Conservation (phyloP, 768 basidiomycete species). For the Agaricus blazei region DNA sequence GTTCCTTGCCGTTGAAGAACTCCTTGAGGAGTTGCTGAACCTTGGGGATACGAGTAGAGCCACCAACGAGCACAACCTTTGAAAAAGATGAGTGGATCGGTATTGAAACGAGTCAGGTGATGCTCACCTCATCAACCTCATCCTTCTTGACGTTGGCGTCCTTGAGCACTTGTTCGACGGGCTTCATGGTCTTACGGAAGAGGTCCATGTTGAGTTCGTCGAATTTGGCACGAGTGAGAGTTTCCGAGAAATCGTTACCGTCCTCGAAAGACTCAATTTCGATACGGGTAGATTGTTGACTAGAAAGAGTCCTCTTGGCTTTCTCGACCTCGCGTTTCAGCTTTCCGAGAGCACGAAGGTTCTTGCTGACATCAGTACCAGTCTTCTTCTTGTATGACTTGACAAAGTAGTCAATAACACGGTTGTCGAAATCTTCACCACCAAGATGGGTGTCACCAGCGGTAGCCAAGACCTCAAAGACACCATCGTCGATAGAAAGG, state of each 20-base stretch:
- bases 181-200: slow-evolving; percentile 99
- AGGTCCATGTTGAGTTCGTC: slow-evolving; percentile 98
- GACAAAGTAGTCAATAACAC: slow-evolving; percentile 85
- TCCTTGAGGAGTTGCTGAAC: slow-evolving; percentile 98
- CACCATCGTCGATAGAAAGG: slow-evolving; percentile 90
- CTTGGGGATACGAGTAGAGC: slow-evolving; percentile 99
- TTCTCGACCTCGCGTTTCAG: slow-evolving; percentile 93
- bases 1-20: slow-evolving; percentile 95
- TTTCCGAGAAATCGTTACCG: slow-evolving; percentile 97
- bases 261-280: slow-evolving; percentile 96
- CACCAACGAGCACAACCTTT: slow-evolving; percentile 86
- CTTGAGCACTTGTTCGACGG: slow-evolving; percentile 98
- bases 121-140: slow-evolving; percentile 77
- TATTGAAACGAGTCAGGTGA: not conserved
- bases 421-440: slow-evolving; percentile 95
- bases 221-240: slow-evolving; percentile 96
- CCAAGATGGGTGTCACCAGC: slow-evolving; percentile 94
- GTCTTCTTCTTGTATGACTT: slow-evolving; percentile 92
- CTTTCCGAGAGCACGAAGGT: slow-evolving; percentile 84
- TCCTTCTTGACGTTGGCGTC: slow-evolving; percentile 99
- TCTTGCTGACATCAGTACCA: slow-evolving; percentile 74
- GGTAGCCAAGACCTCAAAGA: slow-evolving; percentile 86
- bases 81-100: not conserved
- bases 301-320: slow-evolving; percentile 89
- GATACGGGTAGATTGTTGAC: slow-evolving; percentile 84